A percentile compares a stretch with the other conserved stretches of the same genome.
These are phyloP conservation scores for Rubia balearica DNA, from an alignment of 305 asterid species.

Conservation along the genomic window DNA sequence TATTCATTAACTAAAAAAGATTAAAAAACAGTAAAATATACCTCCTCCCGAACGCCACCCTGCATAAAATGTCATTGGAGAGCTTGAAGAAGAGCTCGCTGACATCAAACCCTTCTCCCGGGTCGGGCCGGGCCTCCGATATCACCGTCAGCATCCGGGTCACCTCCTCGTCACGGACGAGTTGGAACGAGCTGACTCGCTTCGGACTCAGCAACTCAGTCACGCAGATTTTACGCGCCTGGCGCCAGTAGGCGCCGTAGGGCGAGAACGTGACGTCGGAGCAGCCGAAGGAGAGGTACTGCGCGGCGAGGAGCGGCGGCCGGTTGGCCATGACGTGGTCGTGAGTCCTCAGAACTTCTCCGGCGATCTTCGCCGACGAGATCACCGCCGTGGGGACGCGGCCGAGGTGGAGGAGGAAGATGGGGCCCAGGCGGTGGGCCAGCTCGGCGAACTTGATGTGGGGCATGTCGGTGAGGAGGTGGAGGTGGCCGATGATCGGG, in stretches of 20 bases:
- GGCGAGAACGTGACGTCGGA: constrained; percentile 33
- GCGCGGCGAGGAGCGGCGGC: constrained; percentile 34
- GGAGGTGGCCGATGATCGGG: constrained; percentile 36
- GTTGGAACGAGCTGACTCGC: constrained; percentile 26
- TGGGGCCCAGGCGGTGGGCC: constrained; percentile 27
- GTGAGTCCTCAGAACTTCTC: constrained; percentile 26
- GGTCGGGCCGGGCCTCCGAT: not conserved
- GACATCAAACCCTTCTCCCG: constrained; percentile 17
- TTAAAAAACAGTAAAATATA: too few relatives aligned
- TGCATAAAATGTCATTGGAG: constrained; percentile 29
- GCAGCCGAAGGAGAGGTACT: constrained; percentile 33
- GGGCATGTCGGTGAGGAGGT: constrained; percentile 32
- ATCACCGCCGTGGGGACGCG: constrained; percentile 29
- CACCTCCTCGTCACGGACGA: constrained; percentile 28
- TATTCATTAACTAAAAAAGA: too few relatives aligned
- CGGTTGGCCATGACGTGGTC: constrained; percentile 31
- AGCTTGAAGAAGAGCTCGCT: constrained; percentile 27
- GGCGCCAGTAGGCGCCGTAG: constrained; percentile 40
- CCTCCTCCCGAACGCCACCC: constrained; percentile 36
- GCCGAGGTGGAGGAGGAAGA: constrained; percentile 29
- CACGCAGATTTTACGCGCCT: constrained; percentile 32
- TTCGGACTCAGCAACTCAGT: constrained; percentile 30
- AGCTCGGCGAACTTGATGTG: constrained; percentile 27
- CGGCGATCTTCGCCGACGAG: constrained; percentile 29
- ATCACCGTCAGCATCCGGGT: constrained; percentile 20